phyloP scores from a whole-genome alignment of 495 filamentous ascomycete species.

The Talaromyces adpressus region DNA sequence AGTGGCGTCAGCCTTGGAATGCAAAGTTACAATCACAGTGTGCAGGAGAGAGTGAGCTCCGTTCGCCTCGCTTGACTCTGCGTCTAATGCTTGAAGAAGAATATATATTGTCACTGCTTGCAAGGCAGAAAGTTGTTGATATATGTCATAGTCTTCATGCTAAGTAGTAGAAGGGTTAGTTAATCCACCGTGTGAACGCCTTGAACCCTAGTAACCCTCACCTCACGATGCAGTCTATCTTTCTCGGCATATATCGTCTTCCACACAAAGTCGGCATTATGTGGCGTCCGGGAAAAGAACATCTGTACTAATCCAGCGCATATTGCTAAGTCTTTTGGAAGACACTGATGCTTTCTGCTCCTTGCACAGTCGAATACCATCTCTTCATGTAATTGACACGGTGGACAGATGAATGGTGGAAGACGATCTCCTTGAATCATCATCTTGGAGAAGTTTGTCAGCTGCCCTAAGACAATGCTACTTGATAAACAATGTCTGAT shows the following conservation, averaged over 20 bases:
- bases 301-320: conserved; percentile 7
- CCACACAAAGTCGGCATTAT: conserved; percentile 8
- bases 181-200: neutral
- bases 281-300: conserved; percentile 7
- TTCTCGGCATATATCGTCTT: conserved; percentile 5
- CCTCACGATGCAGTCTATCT: conserved; percentile 4
- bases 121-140: conserved; percentile 2
- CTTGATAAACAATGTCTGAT: neutral
- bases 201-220: neutral
- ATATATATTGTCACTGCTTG: conserved; percentile 2
- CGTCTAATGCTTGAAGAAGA: conserved; percentile 6
- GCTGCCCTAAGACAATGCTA: conserved; percentile 1
- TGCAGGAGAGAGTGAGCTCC: neutral
- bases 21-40: neutral
- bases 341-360: conserved; percentile 2
- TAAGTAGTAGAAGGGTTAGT: neutral
- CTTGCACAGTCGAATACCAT: conserved; percentile 4
- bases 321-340: conserved; percentile 6
- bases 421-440: conserved; percentile 4
- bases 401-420: conserved; percentile 7
- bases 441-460: conserved; percentile 5
- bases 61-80: conserved; percentile 1
- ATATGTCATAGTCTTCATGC: conserved; percentile 3
- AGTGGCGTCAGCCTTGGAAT: neutral
- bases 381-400: conserved; percentile 7